phyloP scores from a whole-genome alignment of 495 filamentous ascomycete genomes.

The Penicillium verhagenii region DNA sequence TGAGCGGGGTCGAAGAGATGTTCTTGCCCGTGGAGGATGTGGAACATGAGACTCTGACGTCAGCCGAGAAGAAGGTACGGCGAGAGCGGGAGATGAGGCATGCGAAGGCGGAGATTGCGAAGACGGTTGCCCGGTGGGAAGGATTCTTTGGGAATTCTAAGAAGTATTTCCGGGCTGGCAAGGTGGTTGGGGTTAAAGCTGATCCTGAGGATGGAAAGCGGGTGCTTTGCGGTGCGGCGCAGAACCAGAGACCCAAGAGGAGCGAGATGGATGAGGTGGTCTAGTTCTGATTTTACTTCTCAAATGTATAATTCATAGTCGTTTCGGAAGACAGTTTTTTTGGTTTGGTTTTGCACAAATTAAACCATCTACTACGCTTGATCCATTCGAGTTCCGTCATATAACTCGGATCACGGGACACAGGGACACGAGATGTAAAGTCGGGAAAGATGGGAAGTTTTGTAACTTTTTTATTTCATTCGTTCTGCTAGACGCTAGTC shows the following conservation, averaged over 20 bases:
- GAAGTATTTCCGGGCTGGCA: constrained; percentile 74
- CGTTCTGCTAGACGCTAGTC: constrained; percentile 31
- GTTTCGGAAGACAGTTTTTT: too few species aligned
- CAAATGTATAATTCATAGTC: background rate
- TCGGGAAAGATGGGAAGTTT: constrained; percentile 21
- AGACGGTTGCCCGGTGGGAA: constrained; percentile 46
- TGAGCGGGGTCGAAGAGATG: constrained; percentile 86
- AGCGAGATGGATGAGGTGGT: constrained; percentile 20
- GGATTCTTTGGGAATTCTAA: constrained; percentile 74
- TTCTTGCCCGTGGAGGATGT: constrained; percentile 75
- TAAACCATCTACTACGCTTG: background rate
- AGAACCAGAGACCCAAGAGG: constrained; percentile 41
- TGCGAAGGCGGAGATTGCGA: constrained; percentile 43
- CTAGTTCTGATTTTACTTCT: background rate
- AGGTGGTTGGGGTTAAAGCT: constrained; percentile 41
- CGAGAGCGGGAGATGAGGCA: constrained; percentile 51
- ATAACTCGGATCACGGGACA: too few species aligned
- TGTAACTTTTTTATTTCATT: constrained; percentile 37
- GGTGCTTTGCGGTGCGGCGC: constrained; percentile 49
- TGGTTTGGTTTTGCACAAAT: too few species aligned
- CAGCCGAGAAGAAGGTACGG: constrained; percentile 54
- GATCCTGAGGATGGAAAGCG: constrained; percentile 33
- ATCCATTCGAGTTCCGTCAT: background rate
- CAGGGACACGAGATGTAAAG: too few species aligned
- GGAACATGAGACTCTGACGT: constrained; percentile 44